A percentile compares a stretch with the other conserved stretches of the same genome.
Evolutionary conservation across 441 rosid genomes (phyloP).

Genomic region (Bruguiera hainesii): DNA sequence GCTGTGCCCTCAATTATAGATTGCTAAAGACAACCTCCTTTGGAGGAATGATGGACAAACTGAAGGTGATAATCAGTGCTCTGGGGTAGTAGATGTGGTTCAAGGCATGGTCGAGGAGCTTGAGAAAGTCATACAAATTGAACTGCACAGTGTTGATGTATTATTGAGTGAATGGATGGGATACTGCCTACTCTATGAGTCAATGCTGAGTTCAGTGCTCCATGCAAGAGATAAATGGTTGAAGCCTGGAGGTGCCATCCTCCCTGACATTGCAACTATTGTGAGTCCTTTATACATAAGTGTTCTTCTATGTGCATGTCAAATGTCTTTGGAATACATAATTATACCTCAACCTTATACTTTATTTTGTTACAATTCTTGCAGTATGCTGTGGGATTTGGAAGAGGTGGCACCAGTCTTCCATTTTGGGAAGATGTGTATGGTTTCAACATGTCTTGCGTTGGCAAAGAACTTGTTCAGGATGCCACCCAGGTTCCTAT

Average conservation of each 20-base stretch:
- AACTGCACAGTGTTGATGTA: conserved; percentile 81
- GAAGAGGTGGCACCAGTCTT: conserved; percentile 80
- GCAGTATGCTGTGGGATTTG: conserved; percentile 88
- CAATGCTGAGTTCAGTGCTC: conserved; percentile 92
- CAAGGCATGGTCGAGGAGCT: conserved; percentile 86
- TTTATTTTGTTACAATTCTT: conserved; percentile 8
- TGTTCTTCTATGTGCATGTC: conserved; percentile 11
- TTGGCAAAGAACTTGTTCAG: conserved; percentile 71
- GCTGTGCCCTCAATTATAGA: conserved; percentile 38
- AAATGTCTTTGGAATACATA: neutral
- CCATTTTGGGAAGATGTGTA: conserved; percentile 93
- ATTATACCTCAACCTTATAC: neutral
- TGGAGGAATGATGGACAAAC: conserved; percentile 32
- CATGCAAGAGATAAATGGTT: conserved; percentile 93
- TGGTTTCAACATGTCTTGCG: conserved; percentile 80
- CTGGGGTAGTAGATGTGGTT: conserved; percentile 71
- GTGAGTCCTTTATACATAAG: conserved; percentile 34
- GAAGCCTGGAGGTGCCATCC: conserved; percentile 97
- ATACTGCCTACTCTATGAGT: conserved; percentile 85
- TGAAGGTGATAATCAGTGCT: conserved; percentile 23
- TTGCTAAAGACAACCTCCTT: conserved; percentile 74
- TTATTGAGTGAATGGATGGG: conserved; percentile 99
- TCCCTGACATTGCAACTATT: conserved; percentile 92
- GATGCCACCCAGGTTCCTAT: conserved; percentile 67
- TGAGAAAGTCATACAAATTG: conserved; percentile 50